Conservation (phyloP, 2,329 filamentous ascomycete genomes). For the Alternaria novae-zelandiae region DNA sequence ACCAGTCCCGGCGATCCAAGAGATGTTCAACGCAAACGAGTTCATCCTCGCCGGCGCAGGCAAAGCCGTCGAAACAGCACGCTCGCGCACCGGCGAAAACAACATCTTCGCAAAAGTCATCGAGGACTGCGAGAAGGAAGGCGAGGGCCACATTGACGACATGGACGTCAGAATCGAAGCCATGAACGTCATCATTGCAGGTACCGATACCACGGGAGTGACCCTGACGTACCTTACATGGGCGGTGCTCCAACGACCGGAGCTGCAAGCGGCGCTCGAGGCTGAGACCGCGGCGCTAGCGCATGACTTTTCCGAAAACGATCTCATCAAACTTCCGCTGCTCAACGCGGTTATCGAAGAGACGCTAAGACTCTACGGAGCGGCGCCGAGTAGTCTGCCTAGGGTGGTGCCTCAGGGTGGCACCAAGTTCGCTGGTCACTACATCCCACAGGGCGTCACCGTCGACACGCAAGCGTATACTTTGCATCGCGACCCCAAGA, state of each 20-base stretch:
- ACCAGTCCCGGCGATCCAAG: constrained; percentile 36
- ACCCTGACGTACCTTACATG: constrained; percentile 46
- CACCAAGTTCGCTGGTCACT: constrained; percentile 40
- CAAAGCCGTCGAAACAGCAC: constrained; percentile 40
- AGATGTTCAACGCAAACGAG: constrained; percentile 46
- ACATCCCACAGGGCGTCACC: constrained; percentile 46
- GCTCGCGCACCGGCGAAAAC: constrained; percentile 35
- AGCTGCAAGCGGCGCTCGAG: constrained; percentile 28
- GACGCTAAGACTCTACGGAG: constrained; percentile 46
- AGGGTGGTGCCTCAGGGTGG: constrained; percentile 49
- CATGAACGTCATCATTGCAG: constrained; percentile 44
- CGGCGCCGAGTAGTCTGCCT: constrained; percentile 45
- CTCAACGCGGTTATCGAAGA: constrained; percentile 51
- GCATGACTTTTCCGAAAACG: constrained; percentile 33
- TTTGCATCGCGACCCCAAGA: constrained; percentile 46
- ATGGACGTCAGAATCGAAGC: constrained; percentile 43
- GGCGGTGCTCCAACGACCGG: constrained; percentile 35
- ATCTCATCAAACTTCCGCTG: constrained; percentile 42
- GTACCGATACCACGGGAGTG: constrained; percentile 44
- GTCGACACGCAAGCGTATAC: constrained; percentile 51
- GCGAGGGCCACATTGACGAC: constrained; percentile 38
- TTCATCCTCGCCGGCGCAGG: constrained; percentile 39
- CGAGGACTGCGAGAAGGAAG: constrained; percentile 38
- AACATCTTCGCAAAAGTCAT: constrained; percentile 46
- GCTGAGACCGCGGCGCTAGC: constrained; percentile 26